These are phyloP conservation scores for Lepidopterella palustris DNA, from an alignment of 495 filamentous ascomycete species.

Conservation along the genomic window DNA sequence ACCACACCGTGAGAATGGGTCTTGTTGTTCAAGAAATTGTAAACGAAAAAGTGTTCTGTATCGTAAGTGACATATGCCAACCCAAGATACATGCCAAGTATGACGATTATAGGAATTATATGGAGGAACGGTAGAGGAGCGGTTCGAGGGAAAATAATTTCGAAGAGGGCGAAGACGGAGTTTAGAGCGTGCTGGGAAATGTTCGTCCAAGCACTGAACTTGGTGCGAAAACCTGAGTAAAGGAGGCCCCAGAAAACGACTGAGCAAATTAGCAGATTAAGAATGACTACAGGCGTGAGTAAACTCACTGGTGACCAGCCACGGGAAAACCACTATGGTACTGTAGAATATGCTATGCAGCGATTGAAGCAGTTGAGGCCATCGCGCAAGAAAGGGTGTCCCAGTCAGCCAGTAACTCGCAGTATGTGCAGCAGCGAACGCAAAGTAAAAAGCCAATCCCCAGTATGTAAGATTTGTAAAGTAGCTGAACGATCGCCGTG, in stretches of 20 bases:
- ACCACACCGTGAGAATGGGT: conserved; percentile 39
- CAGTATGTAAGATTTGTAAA: conserved; percentile 78
- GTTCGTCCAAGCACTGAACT: conserved; percentile 60
- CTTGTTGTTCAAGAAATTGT: conserved; percentile 62
- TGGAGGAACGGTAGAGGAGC: conserved; percentile 51
- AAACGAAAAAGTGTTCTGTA: conserved; percentile 66
- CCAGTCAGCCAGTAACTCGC: conserved; percentile 52
- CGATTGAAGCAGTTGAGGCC: conserved; percentile 56
- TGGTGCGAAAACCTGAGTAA: conserved; percentile 45
- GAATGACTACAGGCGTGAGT: background rate
- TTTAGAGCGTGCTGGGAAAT: conserved; percentile 71
- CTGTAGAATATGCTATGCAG: conserved; percentile 62
- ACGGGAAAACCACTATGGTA: conserved; percentile 61
- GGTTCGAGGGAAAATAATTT: conserved; percentile 61
- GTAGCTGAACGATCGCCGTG: conserved; percentile 59
- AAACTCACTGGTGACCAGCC: conserved; percentile 49
- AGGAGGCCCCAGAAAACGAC: conserved; percentile 58
- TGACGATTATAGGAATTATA: conserved; percentile 49
- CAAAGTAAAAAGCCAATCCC: conserved; percentile 73
- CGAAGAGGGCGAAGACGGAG: conserved; percentile 61
- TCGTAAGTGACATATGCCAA: conserved; percentile 68
- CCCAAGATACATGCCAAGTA: conserved; percentile 64
- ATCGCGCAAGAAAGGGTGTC: conserved; percentile 51
- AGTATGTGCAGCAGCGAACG: conserved; percentile 57
- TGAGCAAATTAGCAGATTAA: conserved; percentile 14